These are phyloP conservation scores for Sclerotinia minor DNA, from an alignment of 2,329 filamentous ascomycete species.

Conservation along the genomic window DNA sequence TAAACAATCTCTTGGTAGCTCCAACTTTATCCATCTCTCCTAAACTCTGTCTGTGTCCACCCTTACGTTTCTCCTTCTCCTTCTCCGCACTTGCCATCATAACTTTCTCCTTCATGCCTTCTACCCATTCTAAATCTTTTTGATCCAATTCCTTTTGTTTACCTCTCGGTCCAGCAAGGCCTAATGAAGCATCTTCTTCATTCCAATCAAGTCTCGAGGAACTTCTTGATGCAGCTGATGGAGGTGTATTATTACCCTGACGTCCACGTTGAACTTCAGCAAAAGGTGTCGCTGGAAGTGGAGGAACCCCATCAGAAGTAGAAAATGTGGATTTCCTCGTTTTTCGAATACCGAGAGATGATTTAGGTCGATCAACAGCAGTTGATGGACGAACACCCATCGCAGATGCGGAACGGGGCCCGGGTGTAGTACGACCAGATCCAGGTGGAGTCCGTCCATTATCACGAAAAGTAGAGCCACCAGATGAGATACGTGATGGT, in stretches of 20 bases:
- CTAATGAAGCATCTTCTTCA: constrained; percentile 56
- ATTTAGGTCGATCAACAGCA: constrained; percentile 36
- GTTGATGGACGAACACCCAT: constrained; percentile 32
- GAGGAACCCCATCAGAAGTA: constrained; percentile 26
- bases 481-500: constrained; percentile 43
- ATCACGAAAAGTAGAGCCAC: constrained; percentile 29
- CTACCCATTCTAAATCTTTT: constrained; percentile 77
- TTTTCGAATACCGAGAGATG: constrained; percentile 38
- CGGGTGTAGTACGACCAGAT: constrained; percentile 47
- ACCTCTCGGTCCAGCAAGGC: constrained; percentile 68
- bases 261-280: constrained; percentile 15
- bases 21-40: constrained; percentile 72
- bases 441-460: constrained; percentile 28
- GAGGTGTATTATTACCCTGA: constrained; percentile 18
- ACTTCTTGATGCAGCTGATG: constrained; percentile 28
- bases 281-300: constrained; percentile 33
- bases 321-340: constrained; percentile 29
- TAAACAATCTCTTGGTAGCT: constrained; percentile 69
- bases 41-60: constrained; percentile 47
- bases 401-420: constrained; percentile 35
- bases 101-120: constrained; percentile 79
- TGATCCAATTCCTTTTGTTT: constrained; percentile 67
- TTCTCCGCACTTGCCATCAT: constrained; percentile 66
- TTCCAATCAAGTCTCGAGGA: constrained; percentile 55
- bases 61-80: constrained; percentile 40